These are phyloP conservation scores for Phytophthora litchii DNA, from an alignment of 352 stramenopile genomes.

Conservation along the genomic window DNA sequence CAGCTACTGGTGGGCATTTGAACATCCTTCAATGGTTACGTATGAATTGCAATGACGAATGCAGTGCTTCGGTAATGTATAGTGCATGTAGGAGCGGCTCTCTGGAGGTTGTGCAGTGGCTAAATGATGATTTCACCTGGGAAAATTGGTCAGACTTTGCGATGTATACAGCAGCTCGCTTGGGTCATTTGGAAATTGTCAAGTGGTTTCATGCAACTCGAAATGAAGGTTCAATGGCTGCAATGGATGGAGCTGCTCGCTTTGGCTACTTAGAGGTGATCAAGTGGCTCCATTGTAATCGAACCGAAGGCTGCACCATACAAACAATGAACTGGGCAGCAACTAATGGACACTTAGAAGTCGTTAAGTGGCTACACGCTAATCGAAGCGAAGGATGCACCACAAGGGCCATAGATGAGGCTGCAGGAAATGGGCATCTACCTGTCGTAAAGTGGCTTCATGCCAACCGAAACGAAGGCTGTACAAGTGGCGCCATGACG, in stretches of 20 bases:
- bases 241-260: constrained; percentile 13
- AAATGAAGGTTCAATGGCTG: constrained; percentile 3
- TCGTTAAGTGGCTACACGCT: constrained; percentile 19
- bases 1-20: constrained; percentile 8
- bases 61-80: constrained; percentile 11
- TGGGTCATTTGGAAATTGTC: constrained; percentile 10
- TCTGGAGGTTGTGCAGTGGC: constrained; percentile 21
- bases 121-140: constrained; percentile 14
- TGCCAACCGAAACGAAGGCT: constrained; percentile 21
- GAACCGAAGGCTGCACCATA: constrained; percentile 7
- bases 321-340: constrained; percentile 14
- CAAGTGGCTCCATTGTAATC: constrained; percentile 14
- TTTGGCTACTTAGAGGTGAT: constrained; percentile 14
- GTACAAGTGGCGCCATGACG: constrained; percentile 9
- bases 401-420: constrained; percentile 12
- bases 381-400: constrained; percentile 21
- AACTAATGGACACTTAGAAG: constrained; percentile 7
- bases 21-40: constrained; percentile 13
- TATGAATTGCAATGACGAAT: constrained; percentile 10
- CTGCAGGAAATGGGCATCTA: constrained; percentile 12
- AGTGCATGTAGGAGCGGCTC: not conserved
- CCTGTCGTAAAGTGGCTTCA: constrained; percentile 30
- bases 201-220: constrained; percentile 7
- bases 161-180: constrained; percentile 19
- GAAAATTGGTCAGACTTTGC: not conserved